Base-by-base conservation (phyloP, 495 filamentous ascomycete species). In the Podospora anserina region DNA sequence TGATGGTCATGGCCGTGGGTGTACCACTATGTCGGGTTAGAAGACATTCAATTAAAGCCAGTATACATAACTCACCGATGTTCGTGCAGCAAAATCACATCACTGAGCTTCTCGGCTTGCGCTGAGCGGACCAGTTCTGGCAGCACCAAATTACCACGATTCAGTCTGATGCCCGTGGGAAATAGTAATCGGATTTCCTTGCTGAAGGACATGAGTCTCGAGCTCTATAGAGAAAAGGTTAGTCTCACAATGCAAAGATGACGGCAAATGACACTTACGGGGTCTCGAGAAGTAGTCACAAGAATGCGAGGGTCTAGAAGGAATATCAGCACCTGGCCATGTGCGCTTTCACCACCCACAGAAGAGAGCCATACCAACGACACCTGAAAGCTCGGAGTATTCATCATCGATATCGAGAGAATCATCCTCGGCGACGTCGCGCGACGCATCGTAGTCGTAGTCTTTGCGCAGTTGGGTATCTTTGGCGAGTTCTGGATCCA, bases 141-240 rank as follows among this genome's bases (percentile, higher is more conserved):
- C 1, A 98, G 84, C 68, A 98, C 87, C 13, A 94, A 85, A 68
- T 94, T 97, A 71, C 95, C 95, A 75, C 95, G 87, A 74, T 99
- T 98, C 57, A 98, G 81, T 6, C 94, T 88, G 65, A 99, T 95
- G 1, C 89, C 86, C 5, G 95, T 97, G 0, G 95, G 95, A 11
- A 99, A 86, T 9, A 99, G 84, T 13, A 99, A 81, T 39, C 95
- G 86, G 32, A 99, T 91, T 79, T 99, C 95, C 75, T 99, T 99
- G n/a, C 92, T 90, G 75, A 99, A 99, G 13, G 91, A 88, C 39
- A 49, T 49, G 39, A 49, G 39, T 49, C 39, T 11, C 39, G 39
- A 49, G 39, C 39, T 49, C 39, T 49, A 16, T 13, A 3, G 13
- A 13, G 13, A 49, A 49, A 49, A 16, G 0, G 9, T 49, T 16